Evolutionary conservation across 495 filamentous ascomycete genomes (phyloP).

Genomic region (Penicillium canescens): DNA sequence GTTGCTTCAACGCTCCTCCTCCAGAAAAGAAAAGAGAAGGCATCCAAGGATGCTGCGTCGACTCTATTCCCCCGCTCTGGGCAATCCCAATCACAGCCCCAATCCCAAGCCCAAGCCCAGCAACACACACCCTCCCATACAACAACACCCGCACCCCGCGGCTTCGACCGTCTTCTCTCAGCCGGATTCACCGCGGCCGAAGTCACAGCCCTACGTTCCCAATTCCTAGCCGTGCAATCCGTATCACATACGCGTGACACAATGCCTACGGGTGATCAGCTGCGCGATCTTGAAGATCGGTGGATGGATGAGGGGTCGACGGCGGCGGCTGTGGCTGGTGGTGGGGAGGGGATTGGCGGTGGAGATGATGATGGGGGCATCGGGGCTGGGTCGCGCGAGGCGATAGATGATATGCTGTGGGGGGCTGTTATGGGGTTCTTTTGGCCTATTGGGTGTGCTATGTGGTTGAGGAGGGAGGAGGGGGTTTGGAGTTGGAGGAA

Average conservation of each 20-base stretch:
- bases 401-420: slow-evolving; percentile 82
- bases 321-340: slow-evolving; percentile 37
- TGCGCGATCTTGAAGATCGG: slow-evolving; percentile 75
- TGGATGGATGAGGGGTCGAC: slow-evolving; percentile 82
- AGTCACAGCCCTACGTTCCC: slow-evolving; percentile 75
- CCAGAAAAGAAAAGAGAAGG: slow-evolving; percentile 14
- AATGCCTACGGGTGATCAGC: slow-evolving; percentile 66
- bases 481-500: slow-evolving; percentile 82
- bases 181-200: slow-evolving; percentile 81
- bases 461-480: slow-evolving; percentile 84
- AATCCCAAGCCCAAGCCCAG: background rate
- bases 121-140: slow-evolving; percentile 25
- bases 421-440: slow-evolving; percentile 91
- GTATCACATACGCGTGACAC: slow-evolving; percentile 79
- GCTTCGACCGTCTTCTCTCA: slow-evolving; percentile 83
- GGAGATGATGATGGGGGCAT: slow-evolving; percentile 55
- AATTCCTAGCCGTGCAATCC: slow-evolving; percentile 79
- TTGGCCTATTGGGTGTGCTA: slow-evolving; percentile 83
- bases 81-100: background rate
- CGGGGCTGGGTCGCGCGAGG: slow-evolving; percentile 44
- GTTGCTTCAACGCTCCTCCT: slow-evolving; percentile 40
- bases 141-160: slow-evolving; percentile 67
- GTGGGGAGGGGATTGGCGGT: slow-evolving; percentile 33
- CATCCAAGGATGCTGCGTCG: background rate
- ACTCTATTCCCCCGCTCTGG: slow-evolving; percentile 1